A percentile compares a stretch with the other conserved stretches of the same genome.
Evolutionary conservation across 129 eudicot genomes (phyloP).

Genomic region (Escallonia rubra): DNA sequence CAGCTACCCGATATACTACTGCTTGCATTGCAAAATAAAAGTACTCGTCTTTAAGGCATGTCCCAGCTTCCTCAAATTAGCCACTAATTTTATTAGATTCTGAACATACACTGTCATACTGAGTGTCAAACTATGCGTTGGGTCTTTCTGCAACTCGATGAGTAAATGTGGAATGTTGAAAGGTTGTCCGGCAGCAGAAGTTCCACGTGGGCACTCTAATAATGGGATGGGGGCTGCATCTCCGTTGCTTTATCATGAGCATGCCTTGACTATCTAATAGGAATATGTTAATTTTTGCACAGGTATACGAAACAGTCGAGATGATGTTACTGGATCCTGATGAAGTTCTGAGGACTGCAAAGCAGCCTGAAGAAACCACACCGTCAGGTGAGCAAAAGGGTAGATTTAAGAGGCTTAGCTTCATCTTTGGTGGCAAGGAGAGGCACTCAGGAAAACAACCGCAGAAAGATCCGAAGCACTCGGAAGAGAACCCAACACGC

Average conservation of each 20-base stretch:
- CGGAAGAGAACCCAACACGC: constrained; percentile 46
- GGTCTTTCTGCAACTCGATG: too few species aligned
- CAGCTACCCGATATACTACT: neutral
- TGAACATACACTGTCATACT: too few species aligned
- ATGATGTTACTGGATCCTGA: constrained; percentile 73
- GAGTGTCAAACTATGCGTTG: too few species aligned
- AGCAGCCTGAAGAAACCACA: constrained; percentile 55
- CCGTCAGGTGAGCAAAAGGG: constrained; percentile 44
- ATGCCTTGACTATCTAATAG: neutral
- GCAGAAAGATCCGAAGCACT: constrained; percentile 37
- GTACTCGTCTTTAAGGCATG: too few species aligned
- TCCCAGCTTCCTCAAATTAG: too few species aligned
- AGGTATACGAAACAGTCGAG: constrained; percentile 90
- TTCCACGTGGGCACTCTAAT: too few species aligned
- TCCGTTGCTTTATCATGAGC: neutral
- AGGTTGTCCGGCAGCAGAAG: too few species aligned
- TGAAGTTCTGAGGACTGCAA: constrained; percentile 45
- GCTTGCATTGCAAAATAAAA: too few species aligned
- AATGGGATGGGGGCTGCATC: too few species aligned
- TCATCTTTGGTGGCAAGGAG: constrained; percentile 65
- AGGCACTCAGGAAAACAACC: constrained; percentile 41
- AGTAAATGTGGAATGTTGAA: too few species aligned
- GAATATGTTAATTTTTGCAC: constrained; percentile 3
- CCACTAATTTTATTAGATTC: too few species aligned
- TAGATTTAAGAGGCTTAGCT: constrained; percentile 66